Evolutionary conservation across 495 filamentous ascomycete species (phyloP), one percentile per base, ranked within the genome.

Genomic region (Xylaria nigripes): DNA sequence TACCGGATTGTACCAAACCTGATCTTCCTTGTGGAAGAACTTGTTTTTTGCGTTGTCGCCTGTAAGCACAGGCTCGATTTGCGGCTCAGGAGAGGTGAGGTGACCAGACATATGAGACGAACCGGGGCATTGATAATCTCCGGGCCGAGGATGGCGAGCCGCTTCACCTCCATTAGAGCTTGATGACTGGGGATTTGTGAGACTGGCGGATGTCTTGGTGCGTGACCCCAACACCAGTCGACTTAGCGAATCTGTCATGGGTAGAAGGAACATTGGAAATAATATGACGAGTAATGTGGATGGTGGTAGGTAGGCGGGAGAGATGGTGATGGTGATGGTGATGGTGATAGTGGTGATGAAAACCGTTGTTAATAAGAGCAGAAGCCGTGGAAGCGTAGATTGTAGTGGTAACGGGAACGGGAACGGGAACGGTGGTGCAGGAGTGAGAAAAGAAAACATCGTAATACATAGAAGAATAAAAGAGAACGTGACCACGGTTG

Each of bases 1-100:
- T 7, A 54, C 51, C 3, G 70, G 72, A 10, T 70, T 72, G 22
- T 72, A 61, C 70, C 72, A 73, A n/a, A 64, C 53, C 19, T 54
- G 55, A 13, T 68, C 62, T n/a, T 65, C 47, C 23, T 60, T 49
- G 10, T 60, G 61, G 12, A 62, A 32, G 45, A 63, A 24, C 4
- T 45, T 19, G 21, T 56, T 30, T 24, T 46, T 32, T 19, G 50
- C 30, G 24, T 47, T 15, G 22, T 27, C 47, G 15, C 32, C 48
- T 5, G 40, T 23, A 5, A 29, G 27, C 3, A 50, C 44, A 6
- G 30, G 45, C 0, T 42, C 51, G 3, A 6, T 10, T 4, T 24
- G 13, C 0, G 29, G 10, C 25, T 42, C 23, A 6, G 57, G 38
- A 19, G 43, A 34, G 16, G 54, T 41, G 6, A 46, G 25, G 2